These are phyloP conservation scores for Teunomyces lycoperdinae DNA, from an alignment of 805 yeast genomes.

Conservation along the genomic window DNA sequence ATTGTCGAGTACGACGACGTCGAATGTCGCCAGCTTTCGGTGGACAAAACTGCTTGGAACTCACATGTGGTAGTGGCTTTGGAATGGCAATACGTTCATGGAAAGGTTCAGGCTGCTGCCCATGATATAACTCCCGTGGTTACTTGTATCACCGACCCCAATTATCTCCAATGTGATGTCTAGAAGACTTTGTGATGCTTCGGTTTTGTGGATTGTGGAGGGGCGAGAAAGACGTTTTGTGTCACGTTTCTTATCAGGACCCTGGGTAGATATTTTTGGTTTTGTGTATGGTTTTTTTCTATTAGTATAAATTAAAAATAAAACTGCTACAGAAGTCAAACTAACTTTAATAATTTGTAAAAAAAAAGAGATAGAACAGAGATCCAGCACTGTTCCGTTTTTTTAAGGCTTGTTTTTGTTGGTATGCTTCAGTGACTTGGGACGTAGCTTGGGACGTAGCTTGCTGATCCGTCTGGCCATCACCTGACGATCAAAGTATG, in stretches of 20 bases:
- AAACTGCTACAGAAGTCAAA: neutral
- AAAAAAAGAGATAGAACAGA: neutral
- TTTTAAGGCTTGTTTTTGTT: neutral
- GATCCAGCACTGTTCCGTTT: neutral
- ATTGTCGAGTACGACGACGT: slow-evolving; percentile 10
- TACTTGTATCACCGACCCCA: slow-evolving; percentile 18
- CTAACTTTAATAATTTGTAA: neutral
- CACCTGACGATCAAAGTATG: neutral
- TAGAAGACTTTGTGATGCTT: neutral
- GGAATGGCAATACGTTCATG: slow-evolving; percentile 7
- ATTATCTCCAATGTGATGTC: slow-evolving; percentile 10
- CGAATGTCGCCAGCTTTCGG: slow-evolving; percentile 10
- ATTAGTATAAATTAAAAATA: too few relatives aligned
- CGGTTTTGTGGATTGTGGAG: neutral
- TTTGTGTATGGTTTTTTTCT: too few relatives aligned
- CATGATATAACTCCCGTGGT: slow-evolving; percentile 13
- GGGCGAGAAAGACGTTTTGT: neutral
- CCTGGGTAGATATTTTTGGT: too few relatives aligned
- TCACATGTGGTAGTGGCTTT: slow-evolving; percentile 3
- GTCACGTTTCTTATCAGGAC: neutral
- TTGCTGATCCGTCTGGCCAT: neutral
- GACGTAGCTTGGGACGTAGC: neutral
- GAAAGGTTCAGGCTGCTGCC: slow-evolving; percentile 1
- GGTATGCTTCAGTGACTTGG: neutral
- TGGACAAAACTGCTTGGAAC: slow-evolving; percentile 1